Conservation (phyloP, 129 eudicot genomes). For the Pseudognaphalium luteoalbum region DNA sequence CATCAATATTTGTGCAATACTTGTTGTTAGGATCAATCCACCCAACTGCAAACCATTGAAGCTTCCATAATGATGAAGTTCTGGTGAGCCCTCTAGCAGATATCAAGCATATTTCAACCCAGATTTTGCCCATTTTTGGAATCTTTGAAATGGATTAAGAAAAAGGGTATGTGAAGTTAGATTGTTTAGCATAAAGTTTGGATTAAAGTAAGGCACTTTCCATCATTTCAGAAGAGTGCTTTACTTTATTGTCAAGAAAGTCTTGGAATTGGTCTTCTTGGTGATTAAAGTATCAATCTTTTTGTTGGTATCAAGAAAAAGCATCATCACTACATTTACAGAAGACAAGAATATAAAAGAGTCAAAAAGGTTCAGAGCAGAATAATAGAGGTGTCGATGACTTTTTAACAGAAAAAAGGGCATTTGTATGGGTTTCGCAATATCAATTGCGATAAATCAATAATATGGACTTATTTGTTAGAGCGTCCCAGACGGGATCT, state of each 20-base stretch:
- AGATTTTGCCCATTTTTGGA: conserved; percentile 63
- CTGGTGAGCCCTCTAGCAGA: conserved; percentile 80
- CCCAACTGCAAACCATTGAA: conserved; percentile 92
- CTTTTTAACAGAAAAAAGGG: background rate
- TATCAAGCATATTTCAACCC: conserved; percentile 75
- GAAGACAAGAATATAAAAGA: conserved; percentile 50
- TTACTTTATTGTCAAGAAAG: conserved; percentile 55
- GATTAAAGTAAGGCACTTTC: conserved; percentile 41
- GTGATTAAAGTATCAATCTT: conserved; percentile 33
- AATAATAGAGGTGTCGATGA: background rate
- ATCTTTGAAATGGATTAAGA: conserved; percentile 28
- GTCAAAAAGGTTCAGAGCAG: conserved; percentile 47
- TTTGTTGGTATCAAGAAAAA: conserved; percentile 34
- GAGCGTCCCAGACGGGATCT: background rate
- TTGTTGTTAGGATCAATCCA: conserved; percentile 87
- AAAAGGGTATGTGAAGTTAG: conserved; percentile 28
- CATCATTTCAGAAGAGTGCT: conserved; percentile 50
- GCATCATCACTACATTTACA: conserved; percentile 32
- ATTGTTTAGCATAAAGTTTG: conserved; percentile 34
- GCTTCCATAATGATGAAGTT: conserved; percentile 74
- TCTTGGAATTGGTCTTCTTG: conserved; percentile 27
- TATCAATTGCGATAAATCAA: no score
- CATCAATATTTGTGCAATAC: conserved; percentile 77
- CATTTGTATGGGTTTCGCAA: background rate
- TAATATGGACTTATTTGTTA: background rate